Evolutionary conservation across 2,329 filamentous ascomycete species (phyloP).

Genomic region (Cladosporium sphaerospermum): DNA sequence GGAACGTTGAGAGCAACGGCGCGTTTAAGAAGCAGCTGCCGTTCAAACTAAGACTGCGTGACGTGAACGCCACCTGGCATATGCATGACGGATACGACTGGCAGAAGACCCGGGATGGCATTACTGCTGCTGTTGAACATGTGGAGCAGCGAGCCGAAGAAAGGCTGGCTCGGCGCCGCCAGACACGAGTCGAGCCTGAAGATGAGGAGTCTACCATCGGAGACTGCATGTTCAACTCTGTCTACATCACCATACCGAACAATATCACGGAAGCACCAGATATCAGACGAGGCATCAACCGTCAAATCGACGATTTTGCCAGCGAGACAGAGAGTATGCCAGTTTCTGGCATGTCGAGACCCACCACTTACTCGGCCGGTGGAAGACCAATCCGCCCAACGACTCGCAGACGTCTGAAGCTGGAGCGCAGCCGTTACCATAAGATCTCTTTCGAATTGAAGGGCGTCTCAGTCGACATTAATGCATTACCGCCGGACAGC

Average conservation of each 20-base stretch:
- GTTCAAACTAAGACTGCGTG: slow-evolving; percentile 69
- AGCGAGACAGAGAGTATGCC: slow-evolving; percentile 89
- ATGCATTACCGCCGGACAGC: slow-evolving; percentile 68
- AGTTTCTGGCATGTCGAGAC: slow-evolving; percentile 58
- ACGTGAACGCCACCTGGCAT: slow-evolving; percentile 95
- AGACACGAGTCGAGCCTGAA: slow-evolving; percentile 51
- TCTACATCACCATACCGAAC: slow-evolving; percentile 88
- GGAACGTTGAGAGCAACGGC: not conserved
- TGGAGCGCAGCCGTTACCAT: slow-evolving; percentile 81
- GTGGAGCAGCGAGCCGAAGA: slow-evolving; percentile 79
- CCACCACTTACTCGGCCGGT: slow-evolving; percentile 41
- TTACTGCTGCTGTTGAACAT: slow-evolving; percentile 80
- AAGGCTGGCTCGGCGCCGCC: slow-evolving; percentile 54
- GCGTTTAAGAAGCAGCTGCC: slow-evolving; percentile 32
- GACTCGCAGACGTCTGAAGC: slow-evolving; percentile 49
- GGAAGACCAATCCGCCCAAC: slow-evolving; percentile 22
- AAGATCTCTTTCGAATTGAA: slow-evolving; percentile 93
- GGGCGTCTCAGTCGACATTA: slow-evolving; percentile 74
- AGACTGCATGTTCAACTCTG: slow-evolving; percentile 96
- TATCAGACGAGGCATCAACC: slow-evolving; percentile 76
- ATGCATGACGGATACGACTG: slow-evolving; percentile 97
- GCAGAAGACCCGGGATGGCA: slow-evolving; percentile 77
- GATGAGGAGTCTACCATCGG: slow-evolving; percentile 84
- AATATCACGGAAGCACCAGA: slow-evolving; percentile 74
- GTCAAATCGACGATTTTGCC: slow-evolving; percentile 73